Conservation (phyloP, 192 early-diverging fungal species). For the Lobosporangium transversale region DNA sequence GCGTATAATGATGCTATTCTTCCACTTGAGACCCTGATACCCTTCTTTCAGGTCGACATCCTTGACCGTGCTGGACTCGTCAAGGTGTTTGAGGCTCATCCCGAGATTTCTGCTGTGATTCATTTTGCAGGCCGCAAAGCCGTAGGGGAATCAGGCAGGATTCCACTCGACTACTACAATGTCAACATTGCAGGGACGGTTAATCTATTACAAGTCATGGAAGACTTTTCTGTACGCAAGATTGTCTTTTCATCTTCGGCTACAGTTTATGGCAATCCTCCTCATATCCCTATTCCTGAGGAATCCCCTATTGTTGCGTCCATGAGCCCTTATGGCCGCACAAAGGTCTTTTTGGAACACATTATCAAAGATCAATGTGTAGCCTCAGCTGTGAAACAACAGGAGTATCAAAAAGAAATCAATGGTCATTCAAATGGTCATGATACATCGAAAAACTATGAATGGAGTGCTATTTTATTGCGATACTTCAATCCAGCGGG, state of each 20-base stretch:
- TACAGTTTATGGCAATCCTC: constrained; percentile 87
- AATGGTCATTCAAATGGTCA: constrained; percentile 1
- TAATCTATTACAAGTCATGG: constrained; percentile 85
- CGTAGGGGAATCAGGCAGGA: constrained; percentile 81
- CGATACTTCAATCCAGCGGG: constrained; percentile 95
- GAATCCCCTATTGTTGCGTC: constrained; percentile 75
- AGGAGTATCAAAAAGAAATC: constrained; percentile 7
- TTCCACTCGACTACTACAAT: constrained; percentile 90
- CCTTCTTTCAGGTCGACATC: constrained; percentile 85
- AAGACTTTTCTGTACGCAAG: constrained; percentile 79
- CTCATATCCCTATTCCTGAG: constrained; percentile 75
- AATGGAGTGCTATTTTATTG: constrained; percentile 32
- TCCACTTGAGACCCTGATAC: constrained; percentile 70
- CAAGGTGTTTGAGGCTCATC: constrained; percentile 76
- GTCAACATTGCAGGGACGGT: constrained; percentile 93
- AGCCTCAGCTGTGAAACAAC: constrained; percentile 57
- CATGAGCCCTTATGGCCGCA: constrained; percentile 94
- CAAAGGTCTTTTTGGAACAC: constrained; percentile 90
- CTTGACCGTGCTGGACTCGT: constrained; percentile 72
- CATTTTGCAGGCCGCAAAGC: constrained; percentile 92
- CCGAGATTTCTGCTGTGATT: constrained; percentile 69
- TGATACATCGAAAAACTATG: constrained; percentile 11
- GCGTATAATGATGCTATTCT: constrained; percentile 54
- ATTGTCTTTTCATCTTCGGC: constrained; percentile 96
- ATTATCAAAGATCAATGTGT: constrained; percentile 79